Evolutionary conservation across 148 eudicot genomes (phyloP).

Genomic region (Rhododendron kiyosumense): DNA sequence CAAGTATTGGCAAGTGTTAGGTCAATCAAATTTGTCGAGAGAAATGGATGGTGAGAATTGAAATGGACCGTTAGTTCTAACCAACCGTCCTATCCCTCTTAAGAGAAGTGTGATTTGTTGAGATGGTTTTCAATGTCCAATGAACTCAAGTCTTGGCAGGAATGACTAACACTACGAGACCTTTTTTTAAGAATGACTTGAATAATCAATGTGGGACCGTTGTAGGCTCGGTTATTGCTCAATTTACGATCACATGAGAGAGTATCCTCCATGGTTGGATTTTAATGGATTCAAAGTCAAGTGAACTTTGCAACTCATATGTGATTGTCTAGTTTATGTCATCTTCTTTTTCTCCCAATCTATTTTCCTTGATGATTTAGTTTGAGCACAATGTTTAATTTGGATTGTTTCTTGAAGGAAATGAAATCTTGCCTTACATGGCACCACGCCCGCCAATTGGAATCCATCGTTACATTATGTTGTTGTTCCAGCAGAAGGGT

Average conservation of each 20-base stretch:
- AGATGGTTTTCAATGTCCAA: neutral
- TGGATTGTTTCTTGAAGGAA: constrained; percentile 10
- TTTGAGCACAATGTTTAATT: neutral
- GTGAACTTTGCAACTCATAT: neutral
- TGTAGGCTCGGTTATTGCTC: neutral
- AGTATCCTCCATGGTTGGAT: neutral
- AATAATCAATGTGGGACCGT: neutral
- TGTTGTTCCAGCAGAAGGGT: constrained; percentile 7
- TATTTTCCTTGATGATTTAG: neutral
- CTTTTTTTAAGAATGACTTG: neutral
- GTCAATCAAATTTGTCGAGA: neutral
- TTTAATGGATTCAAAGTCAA: neutral
- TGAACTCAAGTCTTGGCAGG: neutral
- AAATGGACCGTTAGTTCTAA: neutral
- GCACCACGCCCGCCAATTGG: constrained; percentile 11
- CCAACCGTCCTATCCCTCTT: neutral
- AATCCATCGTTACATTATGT: constrained; percentile 15
- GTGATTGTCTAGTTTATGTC: neutral
- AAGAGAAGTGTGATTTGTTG: neutral
- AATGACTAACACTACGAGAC: neutral
- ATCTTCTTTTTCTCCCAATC: neutral
- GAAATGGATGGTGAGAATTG: neutral
- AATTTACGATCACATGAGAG: neutral
- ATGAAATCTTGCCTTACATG: constrained; percentile 10
- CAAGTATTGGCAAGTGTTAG: neutral